These are phyloP conservation scores for Apiospora marii DNA, from an alignment of 2,329 filamentous ascomycete species.

Conservation along the genomic window DNA sequence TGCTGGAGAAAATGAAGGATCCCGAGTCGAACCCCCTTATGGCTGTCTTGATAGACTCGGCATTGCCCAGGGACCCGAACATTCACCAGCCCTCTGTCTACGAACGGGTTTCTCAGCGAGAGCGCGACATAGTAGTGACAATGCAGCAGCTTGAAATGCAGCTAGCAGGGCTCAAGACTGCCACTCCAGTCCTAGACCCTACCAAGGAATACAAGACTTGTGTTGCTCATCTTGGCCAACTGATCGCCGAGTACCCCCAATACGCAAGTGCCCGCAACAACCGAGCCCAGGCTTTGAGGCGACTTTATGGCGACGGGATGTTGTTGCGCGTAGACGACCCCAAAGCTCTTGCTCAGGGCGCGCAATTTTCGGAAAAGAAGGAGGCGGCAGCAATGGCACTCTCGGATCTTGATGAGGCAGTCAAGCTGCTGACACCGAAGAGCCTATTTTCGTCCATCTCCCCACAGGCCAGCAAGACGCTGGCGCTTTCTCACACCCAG, in stretches of 20 bases:
- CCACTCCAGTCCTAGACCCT: constrained; percentile 46
- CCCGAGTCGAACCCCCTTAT: constrained; percentile 67
- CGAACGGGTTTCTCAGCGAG: constrained; percentile 55
- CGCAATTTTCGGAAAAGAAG: constrained; percentile 47
- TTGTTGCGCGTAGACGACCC: constrained; percentile 52
- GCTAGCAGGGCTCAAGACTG: constrained; percentile 51
- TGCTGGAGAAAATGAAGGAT: constrained; percentile 73
- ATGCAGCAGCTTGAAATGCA: constrained; percentile 65
- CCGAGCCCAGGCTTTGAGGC: constrained; percentile 71
- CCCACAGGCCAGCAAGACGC: constrained; percentile 67
- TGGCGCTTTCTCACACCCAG: constrained; percentile 77
- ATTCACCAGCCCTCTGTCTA: constrained; percentile 60
- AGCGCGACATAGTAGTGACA: constrained; percentile 60
- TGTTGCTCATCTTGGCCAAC: constrained; percentile 57
- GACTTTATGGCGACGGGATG: constrained; percentile 68
- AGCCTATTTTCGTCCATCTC: constrained; percentile 63
- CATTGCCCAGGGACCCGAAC: constrained; percentile 64
- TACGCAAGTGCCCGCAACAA: constrained; percentile 82
- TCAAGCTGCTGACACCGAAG: constrained; percentile 64
- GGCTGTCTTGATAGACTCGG: constrained; percentile 61
- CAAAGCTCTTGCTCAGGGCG: constrained; percentile 51
- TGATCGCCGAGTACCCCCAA: constrained; percentile 65
- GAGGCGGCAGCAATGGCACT: constrained; percentile 52
- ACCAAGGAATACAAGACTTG: constrained; percentile 55
- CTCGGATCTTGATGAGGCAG: constrained; percentile 64